Base-by-base conservation (phyloP, 2,329 filamentous ascomycete genomes). In the Teratosphaeria gauchensis region DNA sequence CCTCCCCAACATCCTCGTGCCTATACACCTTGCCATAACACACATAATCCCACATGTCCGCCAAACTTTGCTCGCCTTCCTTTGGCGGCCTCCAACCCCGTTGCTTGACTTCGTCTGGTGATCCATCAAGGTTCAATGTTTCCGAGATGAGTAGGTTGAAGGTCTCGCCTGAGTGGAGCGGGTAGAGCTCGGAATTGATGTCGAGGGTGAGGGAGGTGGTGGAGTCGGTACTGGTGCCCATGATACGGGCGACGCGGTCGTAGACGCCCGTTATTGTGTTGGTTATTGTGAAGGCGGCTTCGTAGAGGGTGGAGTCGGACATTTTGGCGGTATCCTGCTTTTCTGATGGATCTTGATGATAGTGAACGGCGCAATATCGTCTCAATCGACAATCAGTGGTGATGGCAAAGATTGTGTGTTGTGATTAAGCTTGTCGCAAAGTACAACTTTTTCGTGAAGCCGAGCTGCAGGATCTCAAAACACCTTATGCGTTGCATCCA, bases 151-250 rank as follows among this genome's bases (percentile, higher is more conserved):
- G 85, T 64, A 96, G 80, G 64, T 89, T 87, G 59, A 99, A 75
- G 14, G 81, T 87, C 66, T 96, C 92, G 71, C 88, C 88, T 8
- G 84, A 77, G 46, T 78, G 73, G 67, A 89, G 84, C 1, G 89
- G 89, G 75, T 94, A 96, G 7, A 99, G 84, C 76, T 99, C 92
- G 59, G 84, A 88, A 80, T 97, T 96, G 76, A 97, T 85, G 77
- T 99, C 94, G 61, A 99, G 88, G 5, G 84, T 86, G 78, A 97
- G 86, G 63, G 84, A 81, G 32, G 88, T 89, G 63, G 84, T 80
- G 67, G 82, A 83, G 76, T 95, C 90, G 65, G 82, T 80, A 28
- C 88, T 92, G 56, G 82, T 88, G 71, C 85, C 91, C 58, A 80
- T 84, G 71, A 97, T 84, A 66, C 94, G 92, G 58, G 90, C 88